phyloP scores from a whole-genome alignment of 2,329 filamentous ascomycete genomes.

The Aspergillus calidoustus region DNA sequence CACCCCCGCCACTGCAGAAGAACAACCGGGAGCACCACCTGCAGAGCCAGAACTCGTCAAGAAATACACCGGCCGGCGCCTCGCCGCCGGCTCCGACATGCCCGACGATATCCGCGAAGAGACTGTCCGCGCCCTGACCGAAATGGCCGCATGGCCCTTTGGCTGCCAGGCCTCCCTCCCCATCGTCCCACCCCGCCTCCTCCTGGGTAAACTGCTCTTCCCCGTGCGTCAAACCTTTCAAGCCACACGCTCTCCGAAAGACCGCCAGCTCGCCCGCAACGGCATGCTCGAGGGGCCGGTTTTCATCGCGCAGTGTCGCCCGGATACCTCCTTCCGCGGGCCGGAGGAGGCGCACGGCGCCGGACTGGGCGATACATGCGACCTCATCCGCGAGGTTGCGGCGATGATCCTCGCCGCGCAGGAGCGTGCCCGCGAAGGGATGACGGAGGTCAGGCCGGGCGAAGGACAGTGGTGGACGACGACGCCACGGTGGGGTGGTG shows the following conservation, averaged over 20 bases:
- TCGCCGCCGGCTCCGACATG: conserved; percentile 62
- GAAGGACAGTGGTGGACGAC: conserved; percentile 66
- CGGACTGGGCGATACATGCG: conserved; percentile 50
- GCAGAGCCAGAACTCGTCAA: conserved; percentile 22
- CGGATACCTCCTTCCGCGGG: conserved; percentile 59
- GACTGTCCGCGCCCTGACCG: conserved; percentile 59
- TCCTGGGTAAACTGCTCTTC: conserved; percentile 56
- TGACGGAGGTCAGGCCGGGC: conserved; percentile 53
- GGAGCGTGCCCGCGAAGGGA: conserved; percentile 62
- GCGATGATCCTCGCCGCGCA: conserved; percentile 63
- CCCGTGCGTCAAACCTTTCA: conserved; percentile 61
- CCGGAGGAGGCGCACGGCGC: conserved; percentile 32
- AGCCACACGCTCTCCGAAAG: conserved; percentile 58
- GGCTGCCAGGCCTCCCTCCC: conserved; percentile 57
- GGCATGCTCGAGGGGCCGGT: conserved; percentile 64
- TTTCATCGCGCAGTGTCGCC: conserved; percentile 59
- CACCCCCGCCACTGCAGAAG: neutral
- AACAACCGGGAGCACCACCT: neutral
- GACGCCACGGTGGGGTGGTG: conserved; percentile 61
- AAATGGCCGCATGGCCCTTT: conserved; percentile 63
- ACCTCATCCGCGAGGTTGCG: conserved; percentile 62
- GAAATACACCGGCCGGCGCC: conserved; percentile 62
- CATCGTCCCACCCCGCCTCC: conserved; percentile 53
- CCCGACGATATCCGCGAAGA: conserved; percentile 62
- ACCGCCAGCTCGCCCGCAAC: conserved; percentile 56